Evolutionary conservation across 2,329 filamentous ascomycete species (phyloP), one percentile per base, ranked within the genome.

Genomic region (Hypocreales sp.): DNA sequence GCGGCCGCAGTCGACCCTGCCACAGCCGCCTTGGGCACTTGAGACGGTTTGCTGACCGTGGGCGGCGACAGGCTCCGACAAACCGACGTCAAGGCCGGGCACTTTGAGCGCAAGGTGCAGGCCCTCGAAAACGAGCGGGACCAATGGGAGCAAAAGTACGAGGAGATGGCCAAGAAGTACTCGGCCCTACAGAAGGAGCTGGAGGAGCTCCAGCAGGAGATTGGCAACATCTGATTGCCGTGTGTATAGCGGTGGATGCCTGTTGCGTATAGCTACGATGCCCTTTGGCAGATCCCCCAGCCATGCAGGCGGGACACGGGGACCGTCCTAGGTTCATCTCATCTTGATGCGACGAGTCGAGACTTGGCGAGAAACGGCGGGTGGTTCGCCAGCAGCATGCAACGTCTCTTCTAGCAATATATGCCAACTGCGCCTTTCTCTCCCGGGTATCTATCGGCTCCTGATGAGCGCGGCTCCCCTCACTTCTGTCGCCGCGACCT

Each of bases 31-130:
- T n/a, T n/a, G n/a, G n/a, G n/a, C n/a, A n/a, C n/a, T n/a, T n/a
- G n/a, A n/a, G n/a, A n/a, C n/a, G n/a, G n/a, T n/a, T 28, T 25
- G 25, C 37, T 41, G 35, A 43, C 33, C 31, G 27, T 28, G 17
- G 12, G 23, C 35, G 24, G n/a, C n/a, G n/a, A 39, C 44, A 98
- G 90, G 65, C 82, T 95, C 51, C 86, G 90, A 56, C 86, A 93
- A 66, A 94, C 90, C 62, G 90, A 98, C 56, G 84, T 95, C 63
- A 95, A 95, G 71, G 86, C 87, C 49, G 90, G 87, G 47, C 87
- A 98, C 67, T 95, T 87, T 61, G 90, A 98, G 67, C 90, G 90
- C 62, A 95, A 95, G 70, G 90, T 95, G 44, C 83, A 94, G 60
- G 87, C 90, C 47, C 76, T 94, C 50, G 90, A 98, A 64, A 67